Percentiles rank a stretch among this genome's conserved stretches.
Evolutionary conservation across 352 stramenopile genomes (phyloP).

Genomic region (Pythium scleroteichum): DNA sequence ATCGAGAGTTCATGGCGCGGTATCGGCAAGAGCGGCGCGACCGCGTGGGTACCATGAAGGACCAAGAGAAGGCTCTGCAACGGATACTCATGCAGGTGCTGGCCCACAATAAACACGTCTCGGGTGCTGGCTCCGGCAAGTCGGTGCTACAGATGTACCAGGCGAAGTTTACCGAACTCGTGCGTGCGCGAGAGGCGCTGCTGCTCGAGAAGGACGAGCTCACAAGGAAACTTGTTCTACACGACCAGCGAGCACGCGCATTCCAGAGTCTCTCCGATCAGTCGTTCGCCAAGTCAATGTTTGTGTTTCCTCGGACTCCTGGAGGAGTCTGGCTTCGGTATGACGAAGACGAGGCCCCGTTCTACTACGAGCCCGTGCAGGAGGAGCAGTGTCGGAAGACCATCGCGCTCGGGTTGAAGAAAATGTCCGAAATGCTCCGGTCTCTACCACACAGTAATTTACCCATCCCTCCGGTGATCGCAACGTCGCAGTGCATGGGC

Average conservation of each 20-base stretch:
- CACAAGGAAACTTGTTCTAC: background rate
- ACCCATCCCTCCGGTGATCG: constrained; percentile 5
- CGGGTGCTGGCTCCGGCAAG: background rate
- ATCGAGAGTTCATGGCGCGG: constrained; percentile 28
- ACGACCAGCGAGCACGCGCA: constrained; percentile 22
- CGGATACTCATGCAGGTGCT: constrained; percentile 19
- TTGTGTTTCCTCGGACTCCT: constrained; percentile 26
- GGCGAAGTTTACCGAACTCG: constrained; percentile 21
- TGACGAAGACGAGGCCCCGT: constrained; percentile 26
- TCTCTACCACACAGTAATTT: constrained; percentile 1
- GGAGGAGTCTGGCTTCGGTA: constrained; percentile 25
- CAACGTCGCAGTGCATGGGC: constrained; percentile 12
- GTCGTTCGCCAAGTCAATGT: constrained; percentile 21
- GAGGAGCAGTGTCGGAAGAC: constrained; percentile 20
- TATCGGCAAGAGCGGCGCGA: constrained; percentile 22
- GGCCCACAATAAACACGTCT: constrained; percentile 24
- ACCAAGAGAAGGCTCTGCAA: constrained; percentile 20
- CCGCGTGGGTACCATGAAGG: constrained; percentile 20
- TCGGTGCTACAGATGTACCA: constrained; percentile 5
- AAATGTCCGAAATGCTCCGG: constrained; percentile 19
- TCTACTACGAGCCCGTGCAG: constrained; percentile 25
- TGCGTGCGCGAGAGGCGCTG: constrained; percentile 20
- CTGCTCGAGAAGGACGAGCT: constrained; percentile 16
- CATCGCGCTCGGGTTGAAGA: constrained; percentile 20
- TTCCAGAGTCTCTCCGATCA: constrained; percentile 28